A percentile compares a stretch with the other conserved stretches of the same genome.
phyloP scores from a whole-genome alignment of 768 basidiomycete genomes.

The Mycena olivaceomarginata region DNA sequence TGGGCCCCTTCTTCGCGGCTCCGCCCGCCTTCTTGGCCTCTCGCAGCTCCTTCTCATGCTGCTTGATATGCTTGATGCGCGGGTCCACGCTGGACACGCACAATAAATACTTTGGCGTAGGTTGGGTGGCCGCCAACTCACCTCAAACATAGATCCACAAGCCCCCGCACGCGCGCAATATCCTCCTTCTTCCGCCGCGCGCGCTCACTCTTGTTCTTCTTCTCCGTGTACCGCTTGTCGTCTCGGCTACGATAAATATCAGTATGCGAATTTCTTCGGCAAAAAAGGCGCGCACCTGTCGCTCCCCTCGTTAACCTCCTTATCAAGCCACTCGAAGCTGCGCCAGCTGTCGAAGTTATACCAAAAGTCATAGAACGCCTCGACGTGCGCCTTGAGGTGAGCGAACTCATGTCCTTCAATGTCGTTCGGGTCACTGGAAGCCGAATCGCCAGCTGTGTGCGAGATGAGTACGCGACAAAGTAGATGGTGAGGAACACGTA shows the following conservation, averaged over 20 bases:
- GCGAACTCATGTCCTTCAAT: conserved; percentile 42
- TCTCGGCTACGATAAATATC: conserved; percentile 79
- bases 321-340: conserved; percentile 98
- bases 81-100: conserved; percentile 80
- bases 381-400: conserved; percentile 87
- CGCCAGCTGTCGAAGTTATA: conserved; percentile 99
- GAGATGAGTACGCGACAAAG: neutral
- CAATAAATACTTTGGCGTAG: neutral
- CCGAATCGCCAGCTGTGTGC: neutral
- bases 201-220: conserved; percentile 99
- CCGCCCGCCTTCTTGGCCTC: conserved; percentile 88
- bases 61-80: conserved; percentile 97
- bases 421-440: conserved; percentile 41
- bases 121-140: conserved; percentile 31
- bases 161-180: conserved; percentile 88
- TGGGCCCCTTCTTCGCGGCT: conserved; percentile 62
- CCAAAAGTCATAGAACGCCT: conserved; percentile 99
- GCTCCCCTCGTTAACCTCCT: conserved; percentile 98
- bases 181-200: conserved; percentile 98
- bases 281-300: conserved; percentile 79
- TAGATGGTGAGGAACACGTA: neutral
- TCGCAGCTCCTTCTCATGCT: conserved; percentile 95
- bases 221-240: conserved; percentile 99
- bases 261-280: neutral
- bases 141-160: conserved; percentile 91